Evolutionary conservation across 306 rosid genomes (phyloP).

Genomic region (Quercus variabilis): DNA sequence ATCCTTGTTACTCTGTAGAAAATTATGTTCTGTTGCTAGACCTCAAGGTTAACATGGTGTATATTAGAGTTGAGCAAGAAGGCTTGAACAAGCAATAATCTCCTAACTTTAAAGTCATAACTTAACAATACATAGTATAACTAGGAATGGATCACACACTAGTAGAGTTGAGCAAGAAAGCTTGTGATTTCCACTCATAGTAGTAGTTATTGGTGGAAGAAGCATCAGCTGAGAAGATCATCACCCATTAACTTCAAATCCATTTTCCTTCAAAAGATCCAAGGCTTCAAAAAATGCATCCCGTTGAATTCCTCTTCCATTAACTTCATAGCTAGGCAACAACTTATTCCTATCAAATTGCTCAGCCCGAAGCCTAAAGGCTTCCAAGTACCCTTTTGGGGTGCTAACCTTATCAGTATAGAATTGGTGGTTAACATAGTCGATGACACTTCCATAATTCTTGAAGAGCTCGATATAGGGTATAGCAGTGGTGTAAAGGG

Average conservation of each 20-base stretch:
- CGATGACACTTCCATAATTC: slow-evolving; percentile 34
- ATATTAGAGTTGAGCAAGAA: too few species aligned
- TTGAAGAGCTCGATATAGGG: slow-evolving; percentile 42
- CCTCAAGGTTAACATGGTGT: too few species aligned
- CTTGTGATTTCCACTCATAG: slow-evolving; percentile 50
- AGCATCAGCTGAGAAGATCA: slow-evolving; percentile 59
- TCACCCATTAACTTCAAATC: slow-evolving; percentile 43
- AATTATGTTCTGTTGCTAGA: too few species aligned
- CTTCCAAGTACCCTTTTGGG: slow-evolving; percentile 28
- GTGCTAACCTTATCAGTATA: slow-evolving; percentile 46
- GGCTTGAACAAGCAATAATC: too few species aligned
- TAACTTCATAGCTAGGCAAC: slow-evolving; percentile 44
- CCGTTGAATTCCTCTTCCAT: slow-evolving; percentile 58
- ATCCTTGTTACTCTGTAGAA: too few species aligned
- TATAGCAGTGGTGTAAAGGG: slow-evolving; percentile 36
- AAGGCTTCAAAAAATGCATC: slow-evolving; percentile 46
- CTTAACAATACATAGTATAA: too few species aligned
- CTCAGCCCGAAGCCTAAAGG: slow-evolving; percentile 19
- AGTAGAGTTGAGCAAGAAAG: slow-evolving; percentile 45
- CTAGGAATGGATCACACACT: background rate
- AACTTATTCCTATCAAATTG: slow-evolving; percentile 35
- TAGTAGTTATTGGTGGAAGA: slow-evolving; percentile 24
- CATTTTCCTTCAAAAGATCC: slow-evolving; percentile 29
- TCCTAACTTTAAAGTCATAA: too few species aligned
- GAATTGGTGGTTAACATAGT: slow-evolving; percentile 49